phyloP scores from a whole-genome alignment of 208 protist genomes.

The Trypanosoma avium region DNA sequence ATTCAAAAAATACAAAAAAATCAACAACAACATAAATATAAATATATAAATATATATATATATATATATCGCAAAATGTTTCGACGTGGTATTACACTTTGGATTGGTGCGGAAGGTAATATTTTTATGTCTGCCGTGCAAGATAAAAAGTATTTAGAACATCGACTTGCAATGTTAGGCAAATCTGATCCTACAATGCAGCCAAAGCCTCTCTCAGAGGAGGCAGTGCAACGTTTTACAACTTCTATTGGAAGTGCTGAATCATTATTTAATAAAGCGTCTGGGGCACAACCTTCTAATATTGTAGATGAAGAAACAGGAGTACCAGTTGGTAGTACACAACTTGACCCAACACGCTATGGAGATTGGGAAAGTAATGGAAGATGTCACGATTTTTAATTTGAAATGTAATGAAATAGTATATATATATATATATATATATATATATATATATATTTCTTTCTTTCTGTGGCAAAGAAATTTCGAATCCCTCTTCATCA shows the following conservation, averaged over 20 bases:
- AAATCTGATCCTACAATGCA: conserved; percentile 53
- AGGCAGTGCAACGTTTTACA: conserved; percentile 83
- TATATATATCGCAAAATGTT: conserved; percentile 37
- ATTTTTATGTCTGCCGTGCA: conserved; percentile 76
- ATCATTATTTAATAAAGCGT: conserved; percentile 85
- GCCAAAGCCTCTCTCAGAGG: conserved; percentile 55
- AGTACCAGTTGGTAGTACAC: conserved; percentile 78
- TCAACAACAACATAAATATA: not conserved
- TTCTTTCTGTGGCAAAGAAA: too few species aligned
- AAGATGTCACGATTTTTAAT: conserved; percentile 86
- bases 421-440: conserved; percentile 10
- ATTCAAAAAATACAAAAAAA: not conserved
- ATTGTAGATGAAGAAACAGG: conserved; percentile 86
- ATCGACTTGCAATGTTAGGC: conserved; percentile 78
- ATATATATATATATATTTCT: conserved; percentile 17
- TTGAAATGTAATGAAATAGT: not conserved
- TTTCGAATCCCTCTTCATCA: too few species aligned
- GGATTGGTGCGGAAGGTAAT: conserved; percentile 74
- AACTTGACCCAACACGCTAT: conserved; percentile 82
- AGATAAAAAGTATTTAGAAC: conserved; percentile 79
- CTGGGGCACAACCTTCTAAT: conserved; percentile 73
- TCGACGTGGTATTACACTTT: conserved; percentile 47
- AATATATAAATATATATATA: not conserved
- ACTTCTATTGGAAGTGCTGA: conserved; percentile 78
- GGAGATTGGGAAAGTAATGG: conserved; percentile 91